A percentile compares a stretch with the other conserved stretches of the same genome.
Conservation (phyloP, 106 monocot genomes). For the Narthecium ossifragum region DNA sequence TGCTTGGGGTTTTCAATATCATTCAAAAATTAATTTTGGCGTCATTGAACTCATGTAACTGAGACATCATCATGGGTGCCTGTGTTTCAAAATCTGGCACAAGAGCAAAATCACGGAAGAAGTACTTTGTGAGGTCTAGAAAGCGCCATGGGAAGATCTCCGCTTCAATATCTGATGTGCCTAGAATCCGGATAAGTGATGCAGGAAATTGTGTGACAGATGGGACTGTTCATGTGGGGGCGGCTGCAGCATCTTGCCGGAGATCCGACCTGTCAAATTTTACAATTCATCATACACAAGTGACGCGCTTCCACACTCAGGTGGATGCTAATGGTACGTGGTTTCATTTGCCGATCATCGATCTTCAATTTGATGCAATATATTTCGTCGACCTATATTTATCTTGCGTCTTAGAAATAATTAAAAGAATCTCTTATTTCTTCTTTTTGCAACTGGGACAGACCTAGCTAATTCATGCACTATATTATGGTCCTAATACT, state of each 20-base stretch:
- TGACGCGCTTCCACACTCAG: slow-evolving; percentile 69
- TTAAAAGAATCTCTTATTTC: too few relatives aligned
- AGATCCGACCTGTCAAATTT: slow-evolving; percentile 48
- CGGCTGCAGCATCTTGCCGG: slow-evolving; percentile 24
- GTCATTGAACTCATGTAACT: not conserved
- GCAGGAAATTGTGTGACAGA: slow-evolving; percentile 7
- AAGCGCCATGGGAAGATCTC: slow-evolving; percentile 48
- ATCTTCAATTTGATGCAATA: too few relatives aligned
- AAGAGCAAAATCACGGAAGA: slow-evolving; percentile 21
- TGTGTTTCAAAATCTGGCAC: slow-evolving; percentile 42
- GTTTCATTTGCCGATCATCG: not conserved
- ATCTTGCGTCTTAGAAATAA: too few relatives aligned
- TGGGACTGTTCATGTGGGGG: slow-evolving; percentile 39
- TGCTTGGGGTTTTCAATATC: too few relatives aligned
- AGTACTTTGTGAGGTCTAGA: slow-evolving; percentile 22
- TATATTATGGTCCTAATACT: too few relatives aligned
- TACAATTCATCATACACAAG: slow-evolving; percentile 51
- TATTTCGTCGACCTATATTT: too few relatives aligned
- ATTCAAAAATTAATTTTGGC: too few relatives aligned
- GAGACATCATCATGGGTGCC: slow-evolving; percentile 40
- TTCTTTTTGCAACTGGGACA: too few relatives aligned
- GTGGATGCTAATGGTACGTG: slow-evolving; percentile 45
- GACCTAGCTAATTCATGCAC: too few relatives aligned
- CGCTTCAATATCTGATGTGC: slow-evolving; percentile 37
- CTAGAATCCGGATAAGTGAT: slow-evolving; percentile 15